Evolutionary conservation across 371 early-diverging fungal species (phyloP), one percentile per base, ranked within the genome.

Genomic region (Circinella minor): DNA sequence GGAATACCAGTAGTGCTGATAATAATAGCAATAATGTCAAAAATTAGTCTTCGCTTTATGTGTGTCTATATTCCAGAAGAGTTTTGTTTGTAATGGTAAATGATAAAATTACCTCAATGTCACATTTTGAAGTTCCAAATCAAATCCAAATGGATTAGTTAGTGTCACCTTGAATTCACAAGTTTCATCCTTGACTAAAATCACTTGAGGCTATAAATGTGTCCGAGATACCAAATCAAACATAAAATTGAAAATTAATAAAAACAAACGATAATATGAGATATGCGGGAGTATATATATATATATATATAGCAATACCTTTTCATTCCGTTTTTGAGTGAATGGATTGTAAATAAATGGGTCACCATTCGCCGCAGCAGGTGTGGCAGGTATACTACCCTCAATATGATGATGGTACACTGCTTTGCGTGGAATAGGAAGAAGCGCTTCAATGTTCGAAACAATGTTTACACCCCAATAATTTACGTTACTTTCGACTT

Each of bases 331-430:
- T 65, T 87, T 85, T 55, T 86, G 81, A 17, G 89, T 87, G 75
- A 86, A 92, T 5, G 93, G 92, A 72, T 92, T 92, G 77, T 93
- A 92, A 27, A 94, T 87, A 72, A 94, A 94, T 3, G 91, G 90
- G 67, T 90, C 88, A 4, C 74, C 71, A 7, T 75, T 82, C 18
- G 71, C 61, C 14, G 63, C 67, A 36, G 77, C 62, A 20, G 77
- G 61, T 15, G 68, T 55, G 6, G 60, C 65, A 20, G 65, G 48
- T 4, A 57, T 62, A 20, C 36, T 43, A 11, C 20, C 61, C 8
- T 61, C 36, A 5, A 69, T 51, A 3, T 69, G 66, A 38, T 71
- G 71, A 6, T 71, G 63, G 27, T 75, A 75, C 1, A 75, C 75
- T 4, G 81, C 83, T 54, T 79, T 83, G 36, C 83, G 75, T 10